Evolutionary conservation across 768 basidiomycete species (phyloP).

Genomic region (Boletus huronensis): DNA sequence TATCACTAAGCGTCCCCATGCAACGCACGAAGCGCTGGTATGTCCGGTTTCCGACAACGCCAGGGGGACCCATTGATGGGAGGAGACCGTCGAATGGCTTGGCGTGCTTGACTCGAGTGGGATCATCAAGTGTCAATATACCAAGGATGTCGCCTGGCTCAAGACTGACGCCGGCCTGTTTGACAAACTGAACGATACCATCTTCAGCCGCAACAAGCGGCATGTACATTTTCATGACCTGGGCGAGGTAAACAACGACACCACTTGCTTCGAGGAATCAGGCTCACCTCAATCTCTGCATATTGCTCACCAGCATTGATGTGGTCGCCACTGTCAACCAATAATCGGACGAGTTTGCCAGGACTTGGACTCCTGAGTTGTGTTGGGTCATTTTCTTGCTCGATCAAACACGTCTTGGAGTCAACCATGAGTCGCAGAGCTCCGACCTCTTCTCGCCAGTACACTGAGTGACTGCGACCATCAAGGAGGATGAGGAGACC

Average conservation of each 20-base stretch:
- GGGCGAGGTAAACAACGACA: conserved; percentile 1
- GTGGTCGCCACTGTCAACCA: conserved; percentile 97
- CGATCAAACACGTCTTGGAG: conserved; percentile 96
- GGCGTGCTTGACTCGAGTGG: conserved; percentile 93
- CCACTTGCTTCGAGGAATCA: not conserved
- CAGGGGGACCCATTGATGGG: conserved; percentile 81
- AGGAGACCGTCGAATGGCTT: conserved; percentile 97
- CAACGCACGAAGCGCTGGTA: conserved; percentile 81
- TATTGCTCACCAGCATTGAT: conserved; percentile 95
- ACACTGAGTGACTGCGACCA: conserved; percentile 93
- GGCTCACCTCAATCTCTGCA: conserved; percentile 90
- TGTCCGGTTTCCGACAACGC: conserved; percentile 82
- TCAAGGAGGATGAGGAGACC: conserved; percentile 89
- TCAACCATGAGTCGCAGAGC: conserved; percentile 91
- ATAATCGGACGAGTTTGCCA: conserved; percentile 91
- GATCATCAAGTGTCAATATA: conserved; percentile 94
- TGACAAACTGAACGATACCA: conserved; percentile 92
- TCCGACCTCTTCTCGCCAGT: conserved; percentile 98
- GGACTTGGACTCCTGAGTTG: conserved; percentile 95
- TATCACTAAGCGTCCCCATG: conserved; percentile 78
- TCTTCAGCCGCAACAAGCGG: conserved; percentile 92
- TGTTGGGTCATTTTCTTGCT: conserved; percentile 99
- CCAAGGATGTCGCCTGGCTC: conserved; percentile 97
- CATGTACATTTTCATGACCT: conserved; percentile 99
- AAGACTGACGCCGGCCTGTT: conserved; percentile 95